Evolutionary conservation across 169 alveolate genomes (phyloP).

Genomic region (Babesia ovata): DNA sequence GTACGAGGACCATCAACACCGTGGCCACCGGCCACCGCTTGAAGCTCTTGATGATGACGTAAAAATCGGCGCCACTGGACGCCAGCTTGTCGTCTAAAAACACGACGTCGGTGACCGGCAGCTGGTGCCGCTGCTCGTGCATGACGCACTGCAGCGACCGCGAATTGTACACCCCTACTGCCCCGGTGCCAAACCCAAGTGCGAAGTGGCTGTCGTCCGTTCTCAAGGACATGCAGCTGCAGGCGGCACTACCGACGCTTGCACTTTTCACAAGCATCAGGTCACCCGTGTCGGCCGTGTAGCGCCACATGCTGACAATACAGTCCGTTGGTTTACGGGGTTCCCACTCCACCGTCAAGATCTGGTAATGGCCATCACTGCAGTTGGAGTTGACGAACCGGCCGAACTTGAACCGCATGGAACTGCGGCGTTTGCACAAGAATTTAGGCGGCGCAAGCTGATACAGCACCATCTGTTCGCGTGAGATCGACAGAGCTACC

Average conservation of each 20-base stretch:
- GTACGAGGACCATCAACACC: constrained; percentile 21
- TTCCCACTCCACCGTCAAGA: constrained; percentile 32
- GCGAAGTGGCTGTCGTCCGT: constrained; percentile 26
- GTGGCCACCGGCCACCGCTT: constrained; percentile 1
- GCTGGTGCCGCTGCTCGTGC: constrained; percentile 43
- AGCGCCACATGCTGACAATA: constrained; percentile 21
- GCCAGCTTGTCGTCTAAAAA: constrained; percentile 42
- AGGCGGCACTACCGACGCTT: background rate
- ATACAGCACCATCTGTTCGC: constrained; percentile 27
- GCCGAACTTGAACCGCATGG: constrained; percentile 35
- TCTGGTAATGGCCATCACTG: constrained; percentile 10
- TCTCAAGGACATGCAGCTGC: constrained; percentile 19
- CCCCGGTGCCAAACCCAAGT: constrained; percentile 62
- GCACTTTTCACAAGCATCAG: constrained; percentile 14
- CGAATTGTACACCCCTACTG: constrained; percentile 40
- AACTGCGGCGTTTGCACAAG: constrained; percentile 5
- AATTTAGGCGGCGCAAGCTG: constrained; percentile 13
- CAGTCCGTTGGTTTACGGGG: constrained; percentile 6
- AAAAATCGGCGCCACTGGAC: constrained; percentile 64
- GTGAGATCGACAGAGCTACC: constrained; percentile 42
- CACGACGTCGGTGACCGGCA: constrained; percentile 67
- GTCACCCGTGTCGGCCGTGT: constrained; percentile 1
- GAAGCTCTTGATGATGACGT: constrained; percentile 42
- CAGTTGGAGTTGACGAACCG: constrained; percentile 33
- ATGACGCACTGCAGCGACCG: constrained; percentile 18